A percentile compares a stretch with the other conserved stretches of the same genome.
phyloP scores from a whole-genome alignment of 2,329 filamentous ascomycete genomes.

The Thelonectria discophora region DNA sequence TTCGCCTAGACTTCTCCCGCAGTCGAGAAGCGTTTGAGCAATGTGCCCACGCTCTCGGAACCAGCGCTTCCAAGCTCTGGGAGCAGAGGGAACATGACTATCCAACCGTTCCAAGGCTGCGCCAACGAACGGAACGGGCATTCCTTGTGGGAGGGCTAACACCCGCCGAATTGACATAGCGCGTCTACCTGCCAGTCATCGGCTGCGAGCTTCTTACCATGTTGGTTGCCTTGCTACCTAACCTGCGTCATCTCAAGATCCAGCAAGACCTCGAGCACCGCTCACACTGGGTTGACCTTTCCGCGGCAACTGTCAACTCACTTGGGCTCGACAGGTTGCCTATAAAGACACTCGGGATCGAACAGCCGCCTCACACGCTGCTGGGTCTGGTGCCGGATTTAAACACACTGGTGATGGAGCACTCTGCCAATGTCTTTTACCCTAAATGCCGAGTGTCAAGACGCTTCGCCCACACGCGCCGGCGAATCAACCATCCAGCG shows the following conservation, averaged over 20 bases:
- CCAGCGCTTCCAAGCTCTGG: neutral
- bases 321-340: slow-evolving; percentile 5
- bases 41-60: neutral
- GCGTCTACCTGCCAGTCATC: neutral
- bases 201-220: slow-evolving; percentile 10
- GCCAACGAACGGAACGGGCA: neutral
- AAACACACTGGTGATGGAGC: neutral
- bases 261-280: neutral
- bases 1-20: neutral
- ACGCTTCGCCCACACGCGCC: no score
- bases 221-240: slow-evolving; percentile 12
- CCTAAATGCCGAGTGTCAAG: no score
- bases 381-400: slow-evolving; percentile 1
- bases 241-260: slow-evolving; percentile 10
- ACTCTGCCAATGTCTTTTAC: no score
- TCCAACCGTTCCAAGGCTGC: no score
- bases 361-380: slow-evolving; percentile 3
- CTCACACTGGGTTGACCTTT: slow-evolving; percentile 1
- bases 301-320: neutral
- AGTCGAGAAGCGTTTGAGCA: neutral
- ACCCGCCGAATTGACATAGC: neutral
- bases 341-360: slow-evolving; percentile 8
- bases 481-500: neutral
- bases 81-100: slow-evolving; percentile 1
- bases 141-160: slow-evolving; percentile 4